Base-by-base conservation (phyloP, 1,139 yeast species). In the Pichia sp. region DNA sequence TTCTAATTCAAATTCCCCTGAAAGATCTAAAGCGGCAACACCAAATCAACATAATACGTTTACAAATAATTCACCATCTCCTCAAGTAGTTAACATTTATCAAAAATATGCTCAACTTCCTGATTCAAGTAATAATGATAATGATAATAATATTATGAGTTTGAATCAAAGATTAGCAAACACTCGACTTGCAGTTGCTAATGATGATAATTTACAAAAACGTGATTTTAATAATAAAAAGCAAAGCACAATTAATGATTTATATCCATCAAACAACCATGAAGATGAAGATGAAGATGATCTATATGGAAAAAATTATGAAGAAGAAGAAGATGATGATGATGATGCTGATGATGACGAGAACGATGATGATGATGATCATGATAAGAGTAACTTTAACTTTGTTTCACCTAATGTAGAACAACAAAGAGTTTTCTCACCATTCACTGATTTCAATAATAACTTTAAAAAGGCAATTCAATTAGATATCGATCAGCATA, bases 401-500 rank as follows among this genome's bases (percentile, higher is more conserved):
- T 45, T 45, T 8, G 39, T 34, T 5, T 35, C 43, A 6, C 40
- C 55, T 45, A 25, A 45, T 43, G 22, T 50, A 4, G 31, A 34
- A 22, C 34, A 37, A 6, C 43, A 42, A 6, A 45, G 66, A 38
- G 53, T 53, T 9, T 40, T 61, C 27, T 63, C 82, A 1, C 81
- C 78, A 51, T 76, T 74, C 55, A 61, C 74, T 32, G 80, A 75
- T 51, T 74, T 77, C 59, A 72, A 71, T 53, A 68, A 69, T 39
- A 74, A 74, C 46, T 74, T 73, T 53, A 63, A 64, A 34, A 61
- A 60, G 47, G 54, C 65, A 1, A 50, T 61, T 47, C 46, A 49
- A 35, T 44, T 45, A 7, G 53, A 50, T 30, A 20, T 11, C 4
- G 51, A 50, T 30, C 16, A n/a, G 9, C 39, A 33, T 12, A 33